A percentile compares a stretch with the other conserved stretches of the same genome.
phyloP scores from a whole-genome alignment of 208 protist genomes.

The Crithidia sp. region DNA sequence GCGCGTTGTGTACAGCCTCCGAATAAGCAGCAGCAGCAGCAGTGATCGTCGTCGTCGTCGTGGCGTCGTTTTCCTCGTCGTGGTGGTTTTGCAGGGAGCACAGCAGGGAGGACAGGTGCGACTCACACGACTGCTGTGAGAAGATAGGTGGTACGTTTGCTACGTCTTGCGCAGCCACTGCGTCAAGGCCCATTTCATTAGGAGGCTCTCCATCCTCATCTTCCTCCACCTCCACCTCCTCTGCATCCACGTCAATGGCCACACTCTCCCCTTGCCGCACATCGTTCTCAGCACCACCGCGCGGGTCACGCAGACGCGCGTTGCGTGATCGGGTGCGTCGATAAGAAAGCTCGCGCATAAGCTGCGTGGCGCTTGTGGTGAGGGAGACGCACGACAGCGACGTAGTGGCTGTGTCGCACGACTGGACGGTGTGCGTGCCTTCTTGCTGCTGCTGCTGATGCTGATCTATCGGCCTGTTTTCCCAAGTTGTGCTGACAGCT shows the following conservation, averaged over 20 bases:
- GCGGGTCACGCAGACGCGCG: background rate
- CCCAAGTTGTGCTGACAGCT: background rate
- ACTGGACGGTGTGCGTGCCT: background rate
- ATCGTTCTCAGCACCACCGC: background rate
- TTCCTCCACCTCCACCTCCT: slow-evolving; percentile 5
- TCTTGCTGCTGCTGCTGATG: background rate
- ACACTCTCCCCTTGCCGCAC: background rate
- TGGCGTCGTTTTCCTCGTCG: background rate
- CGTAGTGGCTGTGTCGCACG: too few species aligned
- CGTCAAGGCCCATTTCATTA: background rate
- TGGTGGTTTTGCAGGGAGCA: slow-evolving; percentile 8
- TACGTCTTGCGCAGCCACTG: background rate
- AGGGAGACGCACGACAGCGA: slow-evolving; percentile 11
- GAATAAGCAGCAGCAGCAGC: background rate
- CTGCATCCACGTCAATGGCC: slow-evolving; percentile 31
- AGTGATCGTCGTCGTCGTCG: background rate
- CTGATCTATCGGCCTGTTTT: background rate
- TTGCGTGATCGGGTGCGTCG: slow-evolving; percentile 15
- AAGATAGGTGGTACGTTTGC: background rate
- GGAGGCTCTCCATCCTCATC: background rate
- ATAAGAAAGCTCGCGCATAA: slow-evolving; percentile 30
- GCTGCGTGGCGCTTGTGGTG: slow-evolving; percentile 27
- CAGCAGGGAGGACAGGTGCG: slow-evolving; percentile 19
- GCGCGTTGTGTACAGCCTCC: background rate
- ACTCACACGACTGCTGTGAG: slow-evolving; percentile 17